These are phyloP conservation scores for Nepenthes gracilis DNA, from an alignment of 148 eudicot genomes.

Conservation along the genomic window DNA sequence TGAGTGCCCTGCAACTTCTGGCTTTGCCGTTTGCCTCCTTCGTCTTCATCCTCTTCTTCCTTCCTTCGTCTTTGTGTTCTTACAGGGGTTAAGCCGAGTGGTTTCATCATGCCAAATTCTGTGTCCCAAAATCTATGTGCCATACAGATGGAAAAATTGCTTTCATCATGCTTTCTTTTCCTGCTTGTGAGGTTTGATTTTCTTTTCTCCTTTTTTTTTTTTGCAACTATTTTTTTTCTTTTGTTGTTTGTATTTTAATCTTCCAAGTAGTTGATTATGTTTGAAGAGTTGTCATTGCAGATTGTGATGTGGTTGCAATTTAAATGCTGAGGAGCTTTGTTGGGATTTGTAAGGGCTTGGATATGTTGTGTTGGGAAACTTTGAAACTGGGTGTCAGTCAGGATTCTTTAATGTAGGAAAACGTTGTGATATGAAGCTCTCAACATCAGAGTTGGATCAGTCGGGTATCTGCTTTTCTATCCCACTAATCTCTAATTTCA, in stretches of 20 bases:
- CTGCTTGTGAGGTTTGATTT: constrained; percentile 7
- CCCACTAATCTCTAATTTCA: not conserved
- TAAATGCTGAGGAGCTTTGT: constrained; percentile 8
- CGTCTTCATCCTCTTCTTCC: too few relatives aligned
- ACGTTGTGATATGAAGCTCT: constrained; percentile 38
- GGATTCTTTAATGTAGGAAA: constrained; percentile 11
- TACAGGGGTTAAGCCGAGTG: too few relatives aligned
- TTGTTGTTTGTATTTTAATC: not conserved
- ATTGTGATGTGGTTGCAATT: not conserved
- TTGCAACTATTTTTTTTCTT: not conserved
- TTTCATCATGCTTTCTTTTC: not conserved
- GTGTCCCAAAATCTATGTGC: too few relatives aligned
- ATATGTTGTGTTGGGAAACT: constrained; percentile 2
- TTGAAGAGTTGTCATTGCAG: too few relatives aligned
- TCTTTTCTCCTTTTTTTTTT: not conserved
- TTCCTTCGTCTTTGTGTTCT: too few relatives aligned
- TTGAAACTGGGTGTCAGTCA: constrained; percentile 10
- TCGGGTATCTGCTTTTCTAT: constrained; percentile 16
- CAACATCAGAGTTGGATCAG: constrained; percentile 36
- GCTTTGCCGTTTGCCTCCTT: too few relatives aligned
- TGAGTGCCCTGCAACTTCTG: too few relatives aligned
- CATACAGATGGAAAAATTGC: not conserved
- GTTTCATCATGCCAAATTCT: too few relatives aligned
- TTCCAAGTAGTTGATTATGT: too few relatives aligned
- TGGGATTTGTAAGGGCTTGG: constrained; percentile 19